phyloP scores from a whole-genome alignment of 768 basidiomycete species.

The Tricholomella constricta region DNA sequence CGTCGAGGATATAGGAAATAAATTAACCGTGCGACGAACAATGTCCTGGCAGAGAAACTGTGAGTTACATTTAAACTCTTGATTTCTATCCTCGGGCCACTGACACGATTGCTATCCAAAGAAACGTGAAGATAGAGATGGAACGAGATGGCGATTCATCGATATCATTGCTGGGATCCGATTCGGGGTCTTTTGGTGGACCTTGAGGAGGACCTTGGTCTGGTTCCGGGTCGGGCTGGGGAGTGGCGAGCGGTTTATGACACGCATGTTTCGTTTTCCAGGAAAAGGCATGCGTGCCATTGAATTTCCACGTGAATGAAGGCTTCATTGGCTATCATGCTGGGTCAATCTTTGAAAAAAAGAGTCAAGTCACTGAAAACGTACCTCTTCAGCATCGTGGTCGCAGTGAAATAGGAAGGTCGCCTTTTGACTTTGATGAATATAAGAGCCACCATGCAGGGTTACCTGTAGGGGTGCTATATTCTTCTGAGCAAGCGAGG shows the following conservation, averaged over 20 bases:
- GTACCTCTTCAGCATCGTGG: slow-evolving; percentile 20
- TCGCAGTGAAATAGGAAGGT: slow-evolving; percentile 33
- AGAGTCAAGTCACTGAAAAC: neutral
- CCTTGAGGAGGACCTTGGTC: slow-evolving; percentile 20
- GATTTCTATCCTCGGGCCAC: no score
- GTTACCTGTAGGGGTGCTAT: slow-evolving; percentile 31
- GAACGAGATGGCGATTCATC: neutral
- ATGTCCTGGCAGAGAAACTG: neutral
- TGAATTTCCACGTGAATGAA: slow-evolving; percentile 23
- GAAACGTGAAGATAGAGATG: neutral
- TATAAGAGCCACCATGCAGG: slow-evolving; percentile 32
- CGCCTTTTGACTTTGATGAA: slow-evolving; percentile 28
- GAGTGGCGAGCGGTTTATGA: slow-evolving; percentile 13
- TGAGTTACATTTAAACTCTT: neutral
- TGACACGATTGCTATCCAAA: slow-evolving; percentile 1
- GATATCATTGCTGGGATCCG: neutral
- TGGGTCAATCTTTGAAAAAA: neutral
- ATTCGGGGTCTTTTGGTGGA: slow-evolving; percentile 20
- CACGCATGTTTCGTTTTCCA: slow-evolving; percentile 29
- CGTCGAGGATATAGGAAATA: neutral
- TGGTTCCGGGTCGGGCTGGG: slow-evolving; percentile 4
- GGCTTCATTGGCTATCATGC: slow-evolving; percentile 11
- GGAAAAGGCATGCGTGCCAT: slow-evolving; percentile 28
- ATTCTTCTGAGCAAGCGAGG: no score
- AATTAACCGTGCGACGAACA: neutral